A percentile compares a stretch with the other conserved stretches of the same genome.
Evolutionary conservation across 1,284 basidiomycete species (phyloP).

Genomic region (Tilletia walkeri): DNA sequence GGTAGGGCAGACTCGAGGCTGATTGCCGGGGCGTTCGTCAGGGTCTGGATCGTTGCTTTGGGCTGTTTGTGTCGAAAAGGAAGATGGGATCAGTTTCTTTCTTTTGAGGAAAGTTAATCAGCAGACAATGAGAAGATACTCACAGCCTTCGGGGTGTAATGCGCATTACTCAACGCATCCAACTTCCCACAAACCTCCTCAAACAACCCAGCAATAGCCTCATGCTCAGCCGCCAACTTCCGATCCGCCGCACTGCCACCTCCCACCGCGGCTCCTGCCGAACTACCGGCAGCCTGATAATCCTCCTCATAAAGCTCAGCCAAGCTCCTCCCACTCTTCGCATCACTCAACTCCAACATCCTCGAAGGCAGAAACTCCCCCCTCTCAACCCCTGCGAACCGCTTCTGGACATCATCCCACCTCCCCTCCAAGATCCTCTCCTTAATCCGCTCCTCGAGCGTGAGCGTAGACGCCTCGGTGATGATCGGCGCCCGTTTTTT

Average conservation of each 20-base stretch:
- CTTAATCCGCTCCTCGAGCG: conserved; percentile 88
- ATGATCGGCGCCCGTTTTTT: conserved; percentile 83
- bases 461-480: conserved; percentile 80
- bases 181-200: conserved; percentile 82
- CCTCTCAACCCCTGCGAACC: conserved; percentile 61
- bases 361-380: conserved; percentile 88
- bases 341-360: conserved; percentile 84
- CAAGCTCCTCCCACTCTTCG: conserved; percentile 68
- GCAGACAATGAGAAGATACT: conserved; percentile 39
- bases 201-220: conserved; percentile 78
- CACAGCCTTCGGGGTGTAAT: conserved; percentile 92
- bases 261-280: conserved; percentile 57
- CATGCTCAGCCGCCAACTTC: conserved; percentile 82
- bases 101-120: not conserved
- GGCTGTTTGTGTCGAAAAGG: conserved; percentile 63
- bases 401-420: conserved; percentile 88
- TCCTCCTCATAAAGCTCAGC: conserved; percentile 97
- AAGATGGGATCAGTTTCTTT: not conserved
- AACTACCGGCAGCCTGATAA: conserved; percentile 65
- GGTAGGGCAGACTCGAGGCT: conserved; percentile 87
- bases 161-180: conserved; percentile 89
- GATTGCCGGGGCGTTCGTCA: conserved; percentile 81
- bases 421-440: conserved; percentile 76
- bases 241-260: conserved; percentile 72
- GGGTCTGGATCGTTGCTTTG: conserved; percentile 80